Evolutionary conservation across 768 basidiomycete species (phyloP).

Genomic region (Mycena floridula): DNA sequence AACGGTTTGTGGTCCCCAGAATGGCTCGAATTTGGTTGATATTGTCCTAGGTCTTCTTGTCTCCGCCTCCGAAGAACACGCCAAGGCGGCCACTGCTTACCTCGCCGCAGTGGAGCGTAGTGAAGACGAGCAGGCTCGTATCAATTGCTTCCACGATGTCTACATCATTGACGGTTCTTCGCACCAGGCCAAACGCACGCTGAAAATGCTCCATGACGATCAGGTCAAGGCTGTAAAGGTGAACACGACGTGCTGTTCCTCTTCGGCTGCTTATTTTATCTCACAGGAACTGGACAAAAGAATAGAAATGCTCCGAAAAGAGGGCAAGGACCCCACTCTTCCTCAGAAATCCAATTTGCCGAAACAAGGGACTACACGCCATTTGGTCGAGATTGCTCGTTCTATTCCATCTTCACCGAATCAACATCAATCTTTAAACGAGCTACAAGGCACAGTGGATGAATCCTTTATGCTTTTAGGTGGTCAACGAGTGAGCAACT

Average conservation of each 20-base stretch:
- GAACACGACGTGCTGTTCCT: no score
- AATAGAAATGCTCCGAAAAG: conserved; percentile 65
- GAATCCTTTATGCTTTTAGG: conserved; percentile 85
- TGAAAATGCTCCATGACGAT: conserved; percentile 70
- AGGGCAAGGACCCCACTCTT: conserved; percentile 70
- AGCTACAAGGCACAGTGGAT: conserved; percentile 64
- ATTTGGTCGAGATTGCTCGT: conserved; percentile 22
- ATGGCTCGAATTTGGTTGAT: no score
- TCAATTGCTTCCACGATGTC: conserved; percentile 2
- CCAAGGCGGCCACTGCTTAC: conserved; percentile 73
- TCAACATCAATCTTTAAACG: conserved; percentile 35
- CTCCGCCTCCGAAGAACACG: conserved; percentile 67
- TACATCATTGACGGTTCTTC: conserved; percentile 7
- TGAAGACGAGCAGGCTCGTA: conserved; percentile 62
- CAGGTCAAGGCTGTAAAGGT: conserved; percentile 61
- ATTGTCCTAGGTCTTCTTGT: no score
- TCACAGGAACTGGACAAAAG: conserved; percentile 69
- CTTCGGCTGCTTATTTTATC: no score
- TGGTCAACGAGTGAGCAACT: conserved; percentile 60
- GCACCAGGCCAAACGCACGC: conserved; percentile 71
- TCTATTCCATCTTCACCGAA: conserved; percentile 43
- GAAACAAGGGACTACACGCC: conserved; percentile 24
- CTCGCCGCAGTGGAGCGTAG: conserved; percentile 67
- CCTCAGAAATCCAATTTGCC: conserved; percentile 52
- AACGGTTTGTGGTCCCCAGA: no score